Conservation (phyloP, 2,329 filamentous ascomycete species). For the Diaporthe eres region DNA sequence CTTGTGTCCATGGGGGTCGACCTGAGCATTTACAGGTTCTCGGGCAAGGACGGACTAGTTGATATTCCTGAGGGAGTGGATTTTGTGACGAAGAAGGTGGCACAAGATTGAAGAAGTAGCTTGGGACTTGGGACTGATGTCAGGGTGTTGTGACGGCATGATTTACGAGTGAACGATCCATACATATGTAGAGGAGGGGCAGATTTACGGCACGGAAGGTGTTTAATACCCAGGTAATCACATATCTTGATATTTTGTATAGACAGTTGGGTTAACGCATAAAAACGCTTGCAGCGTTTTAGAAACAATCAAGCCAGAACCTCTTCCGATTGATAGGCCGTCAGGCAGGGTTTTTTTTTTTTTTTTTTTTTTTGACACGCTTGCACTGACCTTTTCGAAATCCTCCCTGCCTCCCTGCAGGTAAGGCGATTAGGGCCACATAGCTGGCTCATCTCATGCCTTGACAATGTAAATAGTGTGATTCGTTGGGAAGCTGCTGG, state of each 20-base stretch:
- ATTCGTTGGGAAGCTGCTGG: too few species aligned
- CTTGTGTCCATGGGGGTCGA: constrained; percentile 14
- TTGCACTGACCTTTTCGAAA: not conserved
- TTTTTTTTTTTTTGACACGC: not conserved
- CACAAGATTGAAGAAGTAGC: not conserved
- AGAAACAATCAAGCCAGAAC: not conserved
- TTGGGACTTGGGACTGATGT: not conserved
- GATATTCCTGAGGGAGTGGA: constrained; percentile 3
- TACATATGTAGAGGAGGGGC: not conserved
- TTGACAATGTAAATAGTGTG: too few species aligned
- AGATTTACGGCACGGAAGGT: not conserved
- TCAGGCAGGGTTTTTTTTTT: too few species aligned
- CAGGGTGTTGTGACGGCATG: not conserved
- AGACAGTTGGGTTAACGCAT: not conserved
- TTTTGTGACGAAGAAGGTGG: constrained; percentile 1
- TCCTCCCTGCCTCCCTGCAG: not conserved
- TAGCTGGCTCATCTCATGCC: too few species aligned
- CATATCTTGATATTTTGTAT: too few species aligned
- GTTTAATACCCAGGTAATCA: not conserved
- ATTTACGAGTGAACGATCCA: not conserved
- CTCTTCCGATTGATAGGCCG: not conserved
- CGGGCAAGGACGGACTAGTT: not conserved
- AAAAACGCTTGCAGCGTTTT: not conserved
- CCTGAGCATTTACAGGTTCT: not conserved
- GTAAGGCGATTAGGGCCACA: too few species aligned